Evolutionary conservation across 2,329 filamentous ascomycete species (phyloP).

Genomic region (Fusarium sp.): DNA sequence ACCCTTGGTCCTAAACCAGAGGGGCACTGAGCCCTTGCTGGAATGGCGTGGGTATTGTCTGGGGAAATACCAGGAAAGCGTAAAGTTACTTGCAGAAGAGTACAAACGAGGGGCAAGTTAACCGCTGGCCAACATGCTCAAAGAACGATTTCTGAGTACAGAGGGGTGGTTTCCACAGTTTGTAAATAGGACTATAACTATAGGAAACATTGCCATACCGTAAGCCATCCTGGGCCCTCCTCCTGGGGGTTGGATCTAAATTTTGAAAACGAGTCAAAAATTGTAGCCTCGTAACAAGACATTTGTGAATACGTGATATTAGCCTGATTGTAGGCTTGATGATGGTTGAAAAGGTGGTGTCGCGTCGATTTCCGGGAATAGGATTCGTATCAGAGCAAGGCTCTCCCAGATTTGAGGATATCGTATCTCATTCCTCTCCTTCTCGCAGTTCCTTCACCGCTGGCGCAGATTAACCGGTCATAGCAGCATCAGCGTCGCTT

Average conservation of each 20-base stretch:
- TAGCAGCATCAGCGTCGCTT: slow-evolving; percentile 66
- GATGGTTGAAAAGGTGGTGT: slow-evolving; percentile 31
- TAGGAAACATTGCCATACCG: not conserved
- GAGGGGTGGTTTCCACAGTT: slow-evolving; percentile 7
- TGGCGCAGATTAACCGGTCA: slow-evolving; percentile 62
- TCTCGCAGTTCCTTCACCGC: slow-evolving; percentile 12
- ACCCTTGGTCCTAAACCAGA: not conserved
- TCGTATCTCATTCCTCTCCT: slow-evolving; percentile 17
- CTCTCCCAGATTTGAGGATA: slow-evolving; percentile 17
- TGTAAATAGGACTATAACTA: slow-evolving; percentile 25
- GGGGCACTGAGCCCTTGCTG: not conserved
- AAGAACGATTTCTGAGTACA: not conserved
- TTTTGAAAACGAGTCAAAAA: slow-evolving; percentile 15
- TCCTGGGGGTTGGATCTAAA: slow-evolving; percentile 16
- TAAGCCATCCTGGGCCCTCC: not conserved
- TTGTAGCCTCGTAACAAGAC: not conserved
- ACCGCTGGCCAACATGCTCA: not conserved
- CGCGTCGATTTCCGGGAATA: slow-evolving; percentile 7
- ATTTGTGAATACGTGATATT: slow-evolving; percentile 21
- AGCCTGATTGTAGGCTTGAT: slow-evolving; percentile 18
- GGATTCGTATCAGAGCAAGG: slow-evolving; percentile 22
- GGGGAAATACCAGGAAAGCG: not conserved
- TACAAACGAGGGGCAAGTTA: not conserved
- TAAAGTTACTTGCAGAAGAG: not conserved
- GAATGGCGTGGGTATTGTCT: not conserved